phyloP scores from a whole-genome alignment of 768 basidiomycete species.

The Trametes coccinea region DNA sequence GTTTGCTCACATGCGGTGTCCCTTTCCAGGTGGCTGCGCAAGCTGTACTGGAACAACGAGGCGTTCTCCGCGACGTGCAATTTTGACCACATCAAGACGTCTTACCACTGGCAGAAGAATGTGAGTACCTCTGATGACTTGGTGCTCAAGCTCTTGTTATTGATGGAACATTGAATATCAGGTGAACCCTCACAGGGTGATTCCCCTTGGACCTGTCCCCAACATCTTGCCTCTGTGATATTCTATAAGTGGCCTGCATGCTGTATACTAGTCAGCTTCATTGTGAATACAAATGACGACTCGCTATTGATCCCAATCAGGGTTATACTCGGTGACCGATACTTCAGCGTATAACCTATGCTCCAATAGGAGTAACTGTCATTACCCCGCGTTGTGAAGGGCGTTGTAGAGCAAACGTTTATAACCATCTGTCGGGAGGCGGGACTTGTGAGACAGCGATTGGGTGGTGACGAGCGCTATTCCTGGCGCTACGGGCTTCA shows the following conservation, averaged over 20 bases:
- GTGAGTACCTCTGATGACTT: slow-evolving; percentile 30
- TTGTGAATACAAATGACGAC: no score
- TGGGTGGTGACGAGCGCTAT: no score
- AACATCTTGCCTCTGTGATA: slow-evolving; percentile 61
- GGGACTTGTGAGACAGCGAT: no score
- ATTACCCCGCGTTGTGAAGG: no score
- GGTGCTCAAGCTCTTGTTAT: neutral
- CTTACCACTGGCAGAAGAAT: slow-evolving; percentile 60
- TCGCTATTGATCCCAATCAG: no score
- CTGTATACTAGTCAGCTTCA: no score
- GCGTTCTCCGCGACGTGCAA: slow-evolving; percentile 88
- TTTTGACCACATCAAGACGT: slow-evolving; percentile 85
- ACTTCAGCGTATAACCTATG: no score
- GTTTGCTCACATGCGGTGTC: neutral
- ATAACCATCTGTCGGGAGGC: no score
- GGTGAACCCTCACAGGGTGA: neutral
- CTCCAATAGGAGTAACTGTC: no score
- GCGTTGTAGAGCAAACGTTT: no score
- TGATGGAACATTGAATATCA: neutral
- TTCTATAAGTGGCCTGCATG: neutral
- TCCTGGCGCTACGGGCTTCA: no score
- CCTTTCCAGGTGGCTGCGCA: slow-evolving; percentile 67
- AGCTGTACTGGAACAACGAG: slow-evolving; percentile 86
- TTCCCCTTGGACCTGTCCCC: slow-evolving; percentile 52
- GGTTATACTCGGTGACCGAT: no score